Conservation (phyloP, 139 green algal species). For the Chlamydomonas applanata region DNA sequence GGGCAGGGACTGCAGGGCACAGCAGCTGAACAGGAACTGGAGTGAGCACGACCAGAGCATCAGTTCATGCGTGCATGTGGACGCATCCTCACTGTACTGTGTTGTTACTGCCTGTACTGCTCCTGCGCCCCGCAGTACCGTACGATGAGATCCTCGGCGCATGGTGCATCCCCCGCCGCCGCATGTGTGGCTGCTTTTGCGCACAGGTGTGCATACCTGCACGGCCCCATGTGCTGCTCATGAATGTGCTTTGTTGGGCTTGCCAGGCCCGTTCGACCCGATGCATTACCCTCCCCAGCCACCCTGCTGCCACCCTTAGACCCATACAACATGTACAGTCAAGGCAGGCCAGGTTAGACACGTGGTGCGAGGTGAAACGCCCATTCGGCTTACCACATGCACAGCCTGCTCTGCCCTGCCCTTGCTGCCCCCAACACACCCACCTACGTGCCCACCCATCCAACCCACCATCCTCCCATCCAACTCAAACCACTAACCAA, state of each 20-base stretch:
- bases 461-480: too few species aligned
- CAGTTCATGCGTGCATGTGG: background rate
- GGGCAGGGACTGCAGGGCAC: too few species aligned
- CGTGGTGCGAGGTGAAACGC: too few species aligned
- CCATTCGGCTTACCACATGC: too few species aligned
- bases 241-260: background rate
- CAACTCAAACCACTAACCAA: too few species aligned
- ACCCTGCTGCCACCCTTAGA: too few species aligned
- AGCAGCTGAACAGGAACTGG: too few species aligned
- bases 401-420: background rate
- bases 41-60: too few species aligned
- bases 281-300: too few species aligned
- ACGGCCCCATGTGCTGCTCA: background rate
- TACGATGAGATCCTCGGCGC: slow-evolving; percentile 55
- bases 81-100: background rate
- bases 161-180: slow-evolving; percentile 1
- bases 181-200: slow-evolving; percentile 2
- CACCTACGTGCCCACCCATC: background rate
- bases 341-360: too few species aligned
- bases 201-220: background rate
- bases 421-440: background rate
- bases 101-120: background rate
- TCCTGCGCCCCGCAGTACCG: slow-evolving; percentile 21
- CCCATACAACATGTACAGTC: too few species aligned
- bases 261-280: too few species aligned